Base-by-base conservation (phyloP, 805 yeast species). In the Wickerhamiella dianesei region DNA sequence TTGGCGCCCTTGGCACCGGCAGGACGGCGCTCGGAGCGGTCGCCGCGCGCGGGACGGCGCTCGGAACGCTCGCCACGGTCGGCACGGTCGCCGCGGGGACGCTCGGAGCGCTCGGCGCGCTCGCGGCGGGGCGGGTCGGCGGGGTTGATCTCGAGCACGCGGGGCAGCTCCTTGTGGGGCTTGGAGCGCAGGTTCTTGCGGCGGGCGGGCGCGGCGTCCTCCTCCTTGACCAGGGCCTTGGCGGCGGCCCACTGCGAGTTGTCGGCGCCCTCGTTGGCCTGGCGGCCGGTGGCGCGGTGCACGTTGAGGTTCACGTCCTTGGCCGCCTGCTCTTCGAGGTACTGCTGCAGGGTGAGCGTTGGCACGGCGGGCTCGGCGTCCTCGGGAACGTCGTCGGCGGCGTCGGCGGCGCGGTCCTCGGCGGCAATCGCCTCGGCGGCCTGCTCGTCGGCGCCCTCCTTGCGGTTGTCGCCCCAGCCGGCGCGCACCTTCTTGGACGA, bases 401-500 rank as follows among this genome's bases (percentile, higher is more conserved):
- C 60, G 46, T 56, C 67, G 44, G 51, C 60, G 44, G 57, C 66
- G 45, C 64, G 70, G 44, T 62, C 70, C 52, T 60, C 67, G 49
- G 53, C 54, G 49, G 67, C 68, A 44, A 63, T 52, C 50, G 63
- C 64, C 57, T 68, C 77, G 50, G 64, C 76, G 51, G 70, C 76
- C 48, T 66, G 72, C 62, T 71, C 72, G 57, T 76, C 83, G 56
- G 71, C 82, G 65, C 74, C 77, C 73, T 79, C 84, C 64, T 71
- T 73, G 61, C 72, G 70, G 68, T 80, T 77, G 64, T 80, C 85
- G 64, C 95, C 94, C 89, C 95, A 85, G 56, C 87, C 88, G 70
- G 79, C 80, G 67, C 74, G 76, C 62, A 81, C 75, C 68, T 82
- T 80, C 80, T 86, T 88, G 59, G 74, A 76, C 59, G 95, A 73